These are phyloP conservation scores for Ceratocystiopsis brevicomis DNA, from an alignment of 2,329 filamentous ascomycete species.

Conservation along the genomic window DNA sequence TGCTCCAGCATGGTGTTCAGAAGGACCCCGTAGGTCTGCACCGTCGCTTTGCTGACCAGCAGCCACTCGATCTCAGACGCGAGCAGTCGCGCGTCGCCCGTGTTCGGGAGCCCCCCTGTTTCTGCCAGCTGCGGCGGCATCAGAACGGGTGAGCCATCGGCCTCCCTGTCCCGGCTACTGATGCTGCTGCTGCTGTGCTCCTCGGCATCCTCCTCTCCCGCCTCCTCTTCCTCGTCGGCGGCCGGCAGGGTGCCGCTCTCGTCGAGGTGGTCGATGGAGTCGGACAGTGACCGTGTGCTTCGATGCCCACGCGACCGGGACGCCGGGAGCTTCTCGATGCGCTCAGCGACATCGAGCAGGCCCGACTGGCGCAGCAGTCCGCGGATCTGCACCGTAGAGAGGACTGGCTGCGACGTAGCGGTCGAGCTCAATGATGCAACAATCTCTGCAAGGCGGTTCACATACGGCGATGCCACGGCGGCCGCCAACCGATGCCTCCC, in stretches of 20 bases:
- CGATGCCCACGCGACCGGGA: too few relatives aligned
- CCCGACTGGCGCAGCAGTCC: slow-evolving; percentile 43
- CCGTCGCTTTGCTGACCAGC: slow-evolving; percentile 71
- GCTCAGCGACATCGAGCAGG: slow-evolving; percentile 25
- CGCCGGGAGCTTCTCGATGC: background rate
- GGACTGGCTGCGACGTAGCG: slow-evolving; percentile 40
- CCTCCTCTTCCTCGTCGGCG: slow-evolving; percentile 8
- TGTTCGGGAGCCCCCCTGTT: background rate
- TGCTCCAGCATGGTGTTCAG: slow-evolving; percentile 62
- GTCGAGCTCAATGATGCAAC: slow-evolving; percentile 54
- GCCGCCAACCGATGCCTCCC: slow-evolving; percentile 13
- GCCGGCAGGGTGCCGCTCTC: background rate
- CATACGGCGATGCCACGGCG: slow-evolving; percentile 29
- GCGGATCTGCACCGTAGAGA: slow-evolving; percentile 41
- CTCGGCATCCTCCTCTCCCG: background rate
- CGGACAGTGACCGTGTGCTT: too few relatives aligned
- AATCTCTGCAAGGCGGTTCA: slow-evolving; percentile 45
- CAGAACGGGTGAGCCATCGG: too few relatives aligned
- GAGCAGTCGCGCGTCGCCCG: slow-evolving; percentile 27
- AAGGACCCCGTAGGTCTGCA: slow-evolving; percentile 74
- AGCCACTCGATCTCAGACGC: slow-evolving; percentile 79
- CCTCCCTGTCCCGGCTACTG: too few relatives aligned
- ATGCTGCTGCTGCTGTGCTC: slow-evolving; percentile 1
- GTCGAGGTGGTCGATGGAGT: background rate
- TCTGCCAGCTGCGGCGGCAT: too few relatives aligned